phyloP scores from a whole-genome alignment of 169 alveolate species.

The Eimeria brunetti region DNA sequence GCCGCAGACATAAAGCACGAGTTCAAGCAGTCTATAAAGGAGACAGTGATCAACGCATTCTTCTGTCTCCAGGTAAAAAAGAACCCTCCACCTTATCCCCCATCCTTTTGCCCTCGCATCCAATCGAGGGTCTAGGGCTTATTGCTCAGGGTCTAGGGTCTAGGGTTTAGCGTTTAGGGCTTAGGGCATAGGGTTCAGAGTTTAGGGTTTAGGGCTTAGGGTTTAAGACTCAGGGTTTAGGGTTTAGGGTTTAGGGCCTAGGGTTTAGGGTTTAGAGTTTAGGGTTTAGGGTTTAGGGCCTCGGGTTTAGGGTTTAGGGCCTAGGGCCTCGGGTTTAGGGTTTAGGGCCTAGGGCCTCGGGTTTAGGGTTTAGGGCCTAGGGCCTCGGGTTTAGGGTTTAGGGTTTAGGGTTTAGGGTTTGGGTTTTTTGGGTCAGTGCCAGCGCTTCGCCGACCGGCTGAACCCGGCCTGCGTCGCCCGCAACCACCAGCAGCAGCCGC shows the following conservation, averaged over 20 bases:
- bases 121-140: not conserved
- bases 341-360: not conserved
- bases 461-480: slow-evolving; percentile 46
- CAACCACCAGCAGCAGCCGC: slow-evolving; percentile 42
- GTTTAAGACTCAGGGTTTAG: no score
- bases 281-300: slow-evolving; percentile 63
- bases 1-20: slow-evolving; percentile 55
- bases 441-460: slow-evolving; percentile 27
- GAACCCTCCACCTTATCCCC: not conserved
- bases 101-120: not conserved
- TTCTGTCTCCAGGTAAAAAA: slow-evolving; percentile 46
- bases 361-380: not conserved
- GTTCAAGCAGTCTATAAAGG: slow-evolving; percentile 71
- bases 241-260: slow-evolving; percentile 27
- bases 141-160: not conserved
- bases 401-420: slow-evolving; percentile 6
- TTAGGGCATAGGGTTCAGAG: not conserved
- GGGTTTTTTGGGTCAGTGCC: slow-evolving; percentile 32
- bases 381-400: not conserved
- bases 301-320: slow-evolving; percentile 49
- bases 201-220: not conserved
- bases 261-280: slow-evolving; percentile 19
- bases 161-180: slow-evolving; percentile 13
- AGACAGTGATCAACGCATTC: slow-evolving; percentile 43
- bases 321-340: not conserved